These are phyloP conservation scores for Trametes pubescens DNA, from an alignment of 1,284 basidiomycete species.

Conservation along the genomic window DNA sequence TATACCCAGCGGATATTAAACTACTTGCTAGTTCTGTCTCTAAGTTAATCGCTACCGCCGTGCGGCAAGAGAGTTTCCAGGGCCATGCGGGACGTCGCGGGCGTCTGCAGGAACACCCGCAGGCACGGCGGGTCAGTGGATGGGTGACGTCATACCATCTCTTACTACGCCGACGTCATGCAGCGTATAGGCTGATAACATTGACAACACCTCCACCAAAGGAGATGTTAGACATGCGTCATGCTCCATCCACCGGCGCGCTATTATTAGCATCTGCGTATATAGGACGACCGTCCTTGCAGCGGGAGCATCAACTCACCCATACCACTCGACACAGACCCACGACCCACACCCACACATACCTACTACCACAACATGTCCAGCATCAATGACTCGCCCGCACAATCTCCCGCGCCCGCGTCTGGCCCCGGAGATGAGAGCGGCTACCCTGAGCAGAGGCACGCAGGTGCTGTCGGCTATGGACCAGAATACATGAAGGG, in stretches of 20 bases:
- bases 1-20: too few relatives aligned
- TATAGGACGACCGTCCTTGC: background rate
- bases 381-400: conserved; percentile 20
- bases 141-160: conserved; percentile 12
- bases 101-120: too few relatives aligned
- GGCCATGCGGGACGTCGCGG: too few relatives aligned
- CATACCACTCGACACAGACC: background rate
- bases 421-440: background rate
- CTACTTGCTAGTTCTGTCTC: too few relatives aligned
- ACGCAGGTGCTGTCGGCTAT: conserved; percentile 52
- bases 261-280: conserved; percentile 5
- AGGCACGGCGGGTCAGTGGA: too few relatives aligned
- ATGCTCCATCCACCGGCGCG: conserved; percentile 18
- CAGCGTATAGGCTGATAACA: background rate
- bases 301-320: background rate
- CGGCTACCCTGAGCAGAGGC: conserved; percentile 47
- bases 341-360: background rate
- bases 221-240: conserved; percentile 10
- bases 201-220: background rate
- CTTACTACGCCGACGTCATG: conserved; percentile 26
- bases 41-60: too few relatives aligned
- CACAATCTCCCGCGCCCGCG: conserved; percentile 12
- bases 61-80: too few relatives aligned
- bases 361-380: conserved; percentile 11
- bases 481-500: conserved; percentile 49